Evolutionary conservation across 2,329 filamentous ascomycete genomes (phyloP), one percentile per base, ranked within the genome.

Genomic region (Fusarium phyllophilum): DNA sequence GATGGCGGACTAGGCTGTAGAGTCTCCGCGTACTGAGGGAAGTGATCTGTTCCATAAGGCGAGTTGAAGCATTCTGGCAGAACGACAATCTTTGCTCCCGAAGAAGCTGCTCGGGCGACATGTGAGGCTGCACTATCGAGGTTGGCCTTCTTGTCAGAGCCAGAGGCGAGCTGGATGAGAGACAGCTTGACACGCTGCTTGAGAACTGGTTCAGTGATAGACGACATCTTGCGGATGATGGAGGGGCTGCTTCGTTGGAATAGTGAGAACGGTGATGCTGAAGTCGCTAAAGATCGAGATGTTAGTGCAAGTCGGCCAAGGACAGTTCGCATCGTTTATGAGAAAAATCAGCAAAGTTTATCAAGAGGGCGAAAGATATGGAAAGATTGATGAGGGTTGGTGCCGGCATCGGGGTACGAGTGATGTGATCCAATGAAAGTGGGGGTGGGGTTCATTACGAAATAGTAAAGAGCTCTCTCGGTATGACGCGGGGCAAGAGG

Each of bases 51-150:
- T 75, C 96, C 96, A 84, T 99, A 99, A 14, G 96, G 96, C 46
- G 94, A 97, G 86, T 99, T 99, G 90, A 99, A 99, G 88, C 96
- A 99, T 86, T 99, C 96, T 41, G 96, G 96, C 24, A 99, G 89
- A 39, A 98, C 94, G 74, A 98, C 92, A 68, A 99, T 91, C 65
- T 93, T 91, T 68, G 96, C 94, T 75, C 96, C 96, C 8, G 85
- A 85, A 33, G 86, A 83, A 31, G 94, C 92, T 10, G 96, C 96
- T 82, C 94, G 91, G 72, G 94, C 89, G 66, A 98, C 95, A 81
- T 96, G 95, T 48, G 88, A 87, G 65, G 93, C 92, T 18, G 96
- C 96, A 81, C 92, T 92, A 29, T 88, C 81, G 72, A 99, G 94
- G 84, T 99, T 99, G 75, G 89, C 88, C 17, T 91, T 81, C 86